Evolutionary conservation across 371 early-diverging fungal species (phyloP).

Genomic region (Mortierella polycephala): DNA sequence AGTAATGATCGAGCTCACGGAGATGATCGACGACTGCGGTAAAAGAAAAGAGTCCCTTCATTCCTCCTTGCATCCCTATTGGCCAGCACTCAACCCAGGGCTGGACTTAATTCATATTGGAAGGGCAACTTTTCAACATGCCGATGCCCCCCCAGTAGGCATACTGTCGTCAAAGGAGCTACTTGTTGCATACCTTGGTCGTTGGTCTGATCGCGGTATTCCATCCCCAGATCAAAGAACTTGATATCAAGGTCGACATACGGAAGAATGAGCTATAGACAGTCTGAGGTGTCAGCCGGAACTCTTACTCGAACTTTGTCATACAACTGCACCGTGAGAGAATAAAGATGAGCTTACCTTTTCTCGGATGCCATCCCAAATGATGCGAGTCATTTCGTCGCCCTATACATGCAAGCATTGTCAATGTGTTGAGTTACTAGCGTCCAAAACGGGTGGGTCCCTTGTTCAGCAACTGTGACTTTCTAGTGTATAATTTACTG

Average conservation of each 20-base stretch:
- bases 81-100: neutral
- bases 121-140: no score
- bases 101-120: neutral
- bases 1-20: neutral
- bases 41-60: neutral
- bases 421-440: neutral
- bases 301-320: neutral
- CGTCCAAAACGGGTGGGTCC: neutral
- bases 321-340: neutral
- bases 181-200: slow-evolving; percentile 27
- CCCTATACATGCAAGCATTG: slow-evolving; percentile 58
- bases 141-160: neutral
- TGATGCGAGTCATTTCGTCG: slow-evolving; percentile 97
- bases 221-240: slow-evolving; percentile 94
- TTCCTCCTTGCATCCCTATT: no score
- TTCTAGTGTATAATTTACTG: neutral
- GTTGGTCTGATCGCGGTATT: slow-evolving; percentile 82
- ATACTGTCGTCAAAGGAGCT: neutral
- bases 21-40: neutral
- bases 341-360: slow-evolving; percentile 58
- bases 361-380: slow-evolving; percentile 94
- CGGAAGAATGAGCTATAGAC: slow-evolving; percentile 78
- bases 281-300: neutral
- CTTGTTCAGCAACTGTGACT: no score
- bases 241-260: slow-evolving; percentile 89